These are phyloP conservation scores for Blastobotrys arbuscula DNA, from an alignment of 1,139 yeast genomes.

Conservation along the genomic window DNA sequence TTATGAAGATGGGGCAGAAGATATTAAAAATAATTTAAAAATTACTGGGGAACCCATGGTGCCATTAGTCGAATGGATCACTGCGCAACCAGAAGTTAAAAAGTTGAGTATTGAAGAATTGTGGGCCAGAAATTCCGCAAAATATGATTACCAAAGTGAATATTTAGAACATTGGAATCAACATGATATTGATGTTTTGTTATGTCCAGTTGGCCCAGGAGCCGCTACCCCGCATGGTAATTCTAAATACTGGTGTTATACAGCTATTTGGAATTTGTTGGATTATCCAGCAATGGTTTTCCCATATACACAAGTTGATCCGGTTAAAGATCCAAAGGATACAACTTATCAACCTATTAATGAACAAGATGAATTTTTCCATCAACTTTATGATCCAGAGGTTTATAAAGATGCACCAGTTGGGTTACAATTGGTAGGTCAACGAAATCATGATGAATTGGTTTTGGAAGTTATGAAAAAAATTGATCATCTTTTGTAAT, in stretches of 20 bases:
- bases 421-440: constrained; percentile 39
- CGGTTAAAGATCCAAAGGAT: constrained; percentile 32
- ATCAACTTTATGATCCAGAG: constrained; percentile 35
- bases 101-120: constrained; percentile 29
- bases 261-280: constrained; percentile 51
- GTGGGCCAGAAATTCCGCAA: constrained; percentile 35
- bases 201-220: constrained; percentile 64
- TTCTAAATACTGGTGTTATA: constrained; percentile 63
- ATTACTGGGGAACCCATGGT: constrained; percentile 45
- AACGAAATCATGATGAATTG: constrained; percentile 40
- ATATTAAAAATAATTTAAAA: constrained; percentile 30
- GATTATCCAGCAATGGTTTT: constrained; percentile 49
- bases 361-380: constrained; percentile 28
- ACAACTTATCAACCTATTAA: constrained; percentile 30
- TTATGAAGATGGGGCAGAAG: constrained; percentile 45
- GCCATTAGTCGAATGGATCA: constrained; percentile 27
- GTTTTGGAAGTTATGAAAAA: constrained; percentile 16
- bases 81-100: constrained; percentile 19
- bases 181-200: constrained; percentile 58
- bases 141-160: constrained; percentile 31
- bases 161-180: constrained; percentile 39
- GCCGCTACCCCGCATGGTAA: constrained; percentile 66
- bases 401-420: constrained; percentile 40
- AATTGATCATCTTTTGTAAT: constrained; percentile 9
- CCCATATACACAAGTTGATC: constrained; percentile 48